Percentiles rank a stretch among this genome's conserved stretches.
These are phyloP conservation scores for Penicillium cinerascens DNA, from an alignment of 495 filamentous ascomycete genomes.

Conservation along the genomic window DNA sequence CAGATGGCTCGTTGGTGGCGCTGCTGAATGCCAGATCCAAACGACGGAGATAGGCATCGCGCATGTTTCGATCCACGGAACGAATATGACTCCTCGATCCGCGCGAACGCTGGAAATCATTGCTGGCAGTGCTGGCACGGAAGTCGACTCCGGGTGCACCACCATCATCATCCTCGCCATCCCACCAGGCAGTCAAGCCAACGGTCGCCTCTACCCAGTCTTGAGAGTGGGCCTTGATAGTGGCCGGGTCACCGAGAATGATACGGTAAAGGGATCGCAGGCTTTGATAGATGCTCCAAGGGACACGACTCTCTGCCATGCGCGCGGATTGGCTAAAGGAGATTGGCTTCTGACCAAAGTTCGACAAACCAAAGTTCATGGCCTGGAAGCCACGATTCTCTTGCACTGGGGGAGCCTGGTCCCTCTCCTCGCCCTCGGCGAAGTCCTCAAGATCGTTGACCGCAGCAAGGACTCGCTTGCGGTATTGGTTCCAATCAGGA, in stretches of 20 bases:
- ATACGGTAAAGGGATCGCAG: slow-evolving; percentile 71
- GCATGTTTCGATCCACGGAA: slow-evolving; percentile 42
- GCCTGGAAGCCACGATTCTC: slow-evolving; percentile 42
- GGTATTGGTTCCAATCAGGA: slow-evolving; percentile 73
- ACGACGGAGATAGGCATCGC: slow-evolving; percentile 51
- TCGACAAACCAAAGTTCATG: slow-evolving; percentile 52
- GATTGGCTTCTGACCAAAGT: slow-evolving; percentile 27
- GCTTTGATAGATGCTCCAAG: slow-evolving; percentile 81
- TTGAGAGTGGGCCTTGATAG: slow-evolving; percentile 65
- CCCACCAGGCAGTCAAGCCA: slow-evolving; percentile 82
- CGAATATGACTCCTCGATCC: slow-evolving; percentile 18
- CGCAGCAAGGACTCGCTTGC: slow-evolving; percentile 63
- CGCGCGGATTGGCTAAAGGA: slow-evolving; percentile 61
- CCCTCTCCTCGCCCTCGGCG: slow-evolving; percentile 64
- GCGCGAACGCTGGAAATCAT: slow-evolving; percentile 27
- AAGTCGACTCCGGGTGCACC: slow-evolving; percentile 18
- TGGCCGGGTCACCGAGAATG: slow-evolving; percentile 63
- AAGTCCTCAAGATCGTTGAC: slow-evolving; percentile 65
- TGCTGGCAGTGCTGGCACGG: slow-evolving; percentile 22
- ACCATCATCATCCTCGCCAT: slow-evolving; percentile 61
- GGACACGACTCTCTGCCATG: slow-evolving; percentile 76
- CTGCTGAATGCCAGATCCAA: slow-evolving; percentile 49
- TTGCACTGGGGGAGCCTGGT: slow-evolving; percentile 22
- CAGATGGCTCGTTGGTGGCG: slow-evolving; percentile 43
- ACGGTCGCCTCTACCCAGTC: slow-evolving; percentile 88